A percentile compares a stretch with the other conserved stretches of the same genome.
Conservation (phyloP, 106 monocot species). For the Dendrobium officinale region DNA sequence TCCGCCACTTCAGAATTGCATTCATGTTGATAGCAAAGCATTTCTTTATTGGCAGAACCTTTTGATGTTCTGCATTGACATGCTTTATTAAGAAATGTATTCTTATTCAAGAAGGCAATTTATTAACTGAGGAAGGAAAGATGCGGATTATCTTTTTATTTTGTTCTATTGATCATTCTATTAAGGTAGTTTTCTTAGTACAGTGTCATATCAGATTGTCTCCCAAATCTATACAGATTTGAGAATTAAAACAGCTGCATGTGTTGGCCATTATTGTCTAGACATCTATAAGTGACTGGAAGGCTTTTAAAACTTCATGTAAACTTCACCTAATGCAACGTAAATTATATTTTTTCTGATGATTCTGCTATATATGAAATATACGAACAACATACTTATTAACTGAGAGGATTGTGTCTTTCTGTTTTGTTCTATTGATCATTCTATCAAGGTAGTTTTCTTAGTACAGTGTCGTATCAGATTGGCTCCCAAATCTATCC, state of each 20-base stretch:
- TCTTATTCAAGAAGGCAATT: neutral
- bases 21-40: neutral
- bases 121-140: neutral
- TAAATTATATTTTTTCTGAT: neutral
- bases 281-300: neutral
- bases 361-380: neutral
- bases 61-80: neutral
- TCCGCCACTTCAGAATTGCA: neutral
- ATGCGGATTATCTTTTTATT: neutral
- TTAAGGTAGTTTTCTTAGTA: too few species aligned
- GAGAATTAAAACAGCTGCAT: neutral
- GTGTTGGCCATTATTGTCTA: neutral
- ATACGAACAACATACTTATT: neutral
- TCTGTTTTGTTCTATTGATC: too few species aligned
- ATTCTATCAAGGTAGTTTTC: too few species aligned
- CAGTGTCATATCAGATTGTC: too few species aligned
- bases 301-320: neutral
- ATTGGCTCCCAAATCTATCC: too few species aligned
- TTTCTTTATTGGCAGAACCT: too few species aligned
- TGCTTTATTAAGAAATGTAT: neutral
- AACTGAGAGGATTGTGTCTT: neutral
- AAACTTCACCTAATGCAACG: neutral
- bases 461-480: too few species aligned
- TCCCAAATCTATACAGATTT: neutral
- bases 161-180: too few species aligned